Conservation (phyloP, 148 eudicot species). For the Linanthus parryae region DNA sequence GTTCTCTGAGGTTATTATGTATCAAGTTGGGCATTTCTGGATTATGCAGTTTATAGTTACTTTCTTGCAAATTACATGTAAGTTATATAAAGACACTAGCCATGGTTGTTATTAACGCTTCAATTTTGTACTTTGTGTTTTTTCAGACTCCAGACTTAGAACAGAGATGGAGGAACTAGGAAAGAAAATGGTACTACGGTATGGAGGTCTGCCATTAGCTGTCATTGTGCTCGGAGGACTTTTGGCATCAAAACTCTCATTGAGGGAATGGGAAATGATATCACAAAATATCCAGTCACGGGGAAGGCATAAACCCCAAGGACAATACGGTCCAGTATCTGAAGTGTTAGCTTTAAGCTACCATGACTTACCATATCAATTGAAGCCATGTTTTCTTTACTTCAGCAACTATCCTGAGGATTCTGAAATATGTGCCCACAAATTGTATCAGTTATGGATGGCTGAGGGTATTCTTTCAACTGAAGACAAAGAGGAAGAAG, state of each 20-base stretch:
- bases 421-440: conserved; percentile 15
- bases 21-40: too few species aligned
- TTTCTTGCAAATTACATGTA: too few species aligned
- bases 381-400: conserved; percentile 35
- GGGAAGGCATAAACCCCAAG: neutral
- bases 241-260: conserved; percentile 3
- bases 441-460: conserved; percentile 22
- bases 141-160: too few species aligned
- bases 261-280: neutral
- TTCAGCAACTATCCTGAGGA: conserved; percentile 20
- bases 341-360: conserved; percentile 18
- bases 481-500: neutral
- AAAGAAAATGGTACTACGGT: conserved; percentile 25
- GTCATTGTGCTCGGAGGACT: conserved; percentile 43
- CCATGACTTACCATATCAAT: conserved; percentile 16
- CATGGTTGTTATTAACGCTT: too few species aligned
- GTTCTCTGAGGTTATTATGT: too few species aligned
- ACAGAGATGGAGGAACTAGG: conserved; percentile 28
- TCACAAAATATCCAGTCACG: conserved; percentile 10
- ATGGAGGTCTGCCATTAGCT: conserved; percentile 43
- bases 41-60: too few species aligned
- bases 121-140: too few species aligned
- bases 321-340: conserved; percentile 3
- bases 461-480: conserved; percentile 25
- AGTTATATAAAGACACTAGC: too few species aligned